Conservation (phyloP, 805 yeast species). For the Starmerella bacillaris region DNA sequence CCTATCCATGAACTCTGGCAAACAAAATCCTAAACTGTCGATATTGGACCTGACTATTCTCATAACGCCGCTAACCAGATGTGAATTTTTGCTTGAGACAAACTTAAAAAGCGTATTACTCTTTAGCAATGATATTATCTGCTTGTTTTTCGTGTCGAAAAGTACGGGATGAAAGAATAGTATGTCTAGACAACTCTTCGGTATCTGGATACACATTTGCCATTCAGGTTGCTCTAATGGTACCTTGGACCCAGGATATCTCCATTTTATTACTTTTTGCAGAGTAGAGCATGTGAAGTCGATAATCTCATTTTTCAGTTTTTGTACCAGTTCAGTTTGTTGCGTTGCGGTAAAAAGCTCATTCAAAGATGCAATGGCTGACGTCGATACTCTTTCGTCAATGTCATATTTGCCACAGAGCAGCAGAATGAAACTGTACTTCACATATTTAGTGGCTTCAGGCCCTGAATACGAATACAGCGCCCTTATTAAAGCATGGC, state of each 20-base stretch:
- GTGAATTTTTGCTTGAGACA: too few relatives aligned
- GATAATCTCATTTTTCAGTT: conserved; percentile 40
- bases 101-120: conserved; percentile 33
- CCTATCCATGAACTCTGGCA: too few relatives aligned
- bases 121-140: conserved; percentile 23
- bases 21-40: too few relatives aligned
- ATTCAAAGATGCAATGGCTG: conserved; percentile 33
- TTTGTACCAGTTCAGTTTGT: conserved; percentile 39
- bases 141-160: conserved; percentile 3
- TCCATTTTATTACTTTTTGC: too few relatives aligned
- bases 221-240: too few relatives aligned
- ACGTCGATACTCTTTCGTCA: conserved; percentile 41
- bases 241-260: conserved; percentile 50
- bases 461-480: conserved; percentile 37
- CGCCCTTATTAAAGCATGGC: conserved; percentile 49
- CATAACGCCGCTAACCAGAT: too few relatives aligned
- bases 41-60: too few relatives aligned
- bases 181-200: conserved; percentile 29
- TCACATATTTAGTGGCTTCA: conserved; percentile 43
- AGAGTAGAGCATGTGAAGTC: conserved; percentile 41
- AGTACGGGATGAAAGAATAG: conserved; percentile 5
- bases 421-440: conserved; percentile 57
- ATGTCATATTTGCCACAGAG: conserved; percentile 52
- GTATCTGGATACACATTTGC: conserved; percentile 47
- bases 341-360: conserved; percentile 41